Percentiles rank a stretch among this genome's conserved stretches.
These are phyloP conservation scores for Kodamaea fungicola DNA, from an alignment of 1,139 yeast genomes.

Conservation along the genomic window DNA sequence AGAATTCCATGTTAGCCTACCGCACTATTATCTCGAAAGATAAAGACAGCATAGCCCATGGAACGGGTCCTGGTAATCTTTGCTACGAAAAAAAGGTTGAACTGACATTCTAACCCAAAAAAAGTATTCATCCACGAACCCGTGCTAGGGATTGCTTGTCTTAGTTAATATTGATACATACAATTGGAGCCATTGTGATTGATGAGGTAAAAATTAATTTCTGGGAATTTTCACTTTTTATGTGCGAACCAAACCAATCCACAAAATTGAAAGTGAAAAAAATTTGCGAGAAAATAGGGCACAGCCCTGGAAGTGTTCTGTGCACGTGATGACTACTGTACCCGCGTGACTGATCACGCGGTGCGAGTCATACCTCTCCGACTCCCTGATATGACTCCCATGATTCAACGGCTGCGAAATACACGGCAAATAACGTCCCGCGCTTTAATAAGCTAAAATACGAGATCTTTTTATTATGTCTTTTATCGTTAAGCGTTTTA, in stretches of 20 bases:
- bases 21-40: conserved; percentile 46
- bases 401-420: not conserved
- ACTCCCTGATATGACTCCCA: not conserved
- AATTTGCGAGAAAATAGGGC: not conserved
- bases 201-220: conserved; percentile 8
- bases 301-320: not conserved
- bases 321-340: not conserved
- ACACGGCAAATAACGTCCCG: not conserved
- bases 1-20: conserved; percentile 52
- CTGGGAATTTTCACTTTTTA: too few relatives aligned
- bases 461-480: too few relatives aligned
- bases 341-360: not conserved
- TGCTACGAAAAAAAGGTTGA: conserved; percentile 7
- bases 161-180: conserved; percentile 44
- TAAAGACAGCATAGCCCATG: conserved; percentile 57
- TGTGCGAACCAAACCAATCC: too few relatives aligned
- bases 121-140: conserved; percentile 21
- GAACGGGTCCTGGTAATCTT: conserved; percentile 32
- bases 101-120: conserved; percentile 5
- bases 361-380: not conserved
- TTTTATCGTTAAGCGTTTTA: too few relatives aligned
- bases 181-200: conserved; percentile 82
- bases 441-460: too few relatives aligned
- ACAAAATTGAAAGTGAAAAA: not conserved
- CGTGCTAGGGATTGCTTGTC: conserved; percentile 26